Base-by-base conservation (phyloP, 73 alveolate genomes). In the Urostyla sp. region DNA sequence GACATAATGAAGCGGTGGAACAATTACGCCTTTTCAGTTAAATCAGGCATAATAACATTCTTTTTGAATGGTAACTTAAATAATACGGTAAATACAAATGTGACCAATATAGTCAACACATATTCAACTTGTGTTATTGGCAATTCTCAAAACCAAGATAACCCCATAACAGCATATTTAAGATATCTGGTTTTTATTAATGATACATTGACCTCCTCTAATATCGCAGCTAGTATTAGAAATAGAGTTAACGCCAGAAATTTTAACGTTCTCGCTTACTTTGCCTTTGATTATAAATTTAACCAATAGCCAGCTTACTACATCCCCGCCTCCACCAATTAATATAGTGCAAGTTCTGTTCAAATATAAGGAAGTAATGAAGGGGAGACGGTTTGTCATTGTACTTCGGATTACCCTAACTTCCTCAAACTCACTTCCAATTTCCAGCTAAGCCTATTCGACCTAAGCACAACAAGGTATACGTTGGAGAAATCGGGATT, bases 331-430 rank as follows among this genome's bases (percentile, higher is more conserved):
- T 24, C 52, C 2, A 24, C 54, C n/a, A 7, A 5, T 32, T 11
- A 34, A 15, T 5, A 35, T 35, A 30, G 36, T 32, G 5, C 27
- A 31, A 13, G 56, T 5, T n/a, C 8, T 58, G 75, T 58, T n/a
- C 23, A 58, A 7, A 58, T 58, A 5, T 2, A 10, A 21, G 5
- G 8, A 30, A 15, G 35, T 1, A 10, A 16, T n/a, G 75, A 58
- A 27, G 51, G 56, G 8, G 75, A 58, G 23, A 15, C 5, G 16
- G 75, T 58, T 18, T 58, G 75, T 55, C 37, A 58, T 35, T 58
- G 75, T 20, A 58, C 75, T 2, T 35, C 31, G 30, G 37, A 52
- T 7, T 10, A 18, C 4, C 55, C 75, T 15, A 7, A 7, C 7
- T 58, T 27, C 37, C 10, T 58, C 7, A 58, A 32, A 58, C 15